phyloP scores from a whole-genome alignment of 2,329 filamentous ascomycete genomes.

The Fusarium tjaetaba region DNA sequence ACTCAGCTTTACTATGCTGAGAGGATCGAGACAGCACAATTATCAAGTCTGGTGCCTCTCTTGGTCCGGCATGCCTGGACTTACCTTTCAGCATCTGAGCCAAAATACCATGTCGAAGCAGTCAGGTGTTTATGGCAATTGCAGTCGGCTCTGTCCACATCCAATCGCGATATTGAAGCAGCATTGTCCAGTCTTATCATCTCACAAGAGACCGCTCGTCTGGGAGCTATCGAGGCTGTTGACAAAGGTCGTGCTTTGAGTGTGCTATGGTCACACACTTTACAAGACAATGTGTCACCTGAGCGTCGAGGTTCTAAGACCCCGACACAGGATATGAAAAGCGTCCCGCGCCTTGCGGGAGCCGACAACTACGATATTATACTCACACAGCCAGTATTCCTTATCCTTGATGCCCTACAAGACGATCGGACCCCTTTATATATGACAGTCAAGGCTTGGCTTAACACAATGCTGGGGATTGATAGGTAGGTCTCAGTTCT shows the following conservation, averaged over 20 bases:
- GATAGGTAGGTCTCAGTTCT: conserved; percentile 62
- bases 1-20: conserved; percentile 65
- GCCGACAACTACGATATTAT: conserved; percentile 75
- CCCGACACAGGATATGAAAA: conserved; percentile 49
- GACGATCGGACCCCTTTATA: conserved; percentile 79
- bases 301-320: conserved; percentile 63
- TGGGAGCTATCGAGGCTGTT: conserved; percentile 51
- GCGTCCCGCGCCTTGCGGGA: conserved; percentile 59
- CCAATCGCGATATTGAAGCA: conserved; percentile 81
- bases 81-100: conserved; percentile 81
- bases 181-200: conserved; percentile 77
- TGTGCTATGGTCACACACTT: conserved; percentile 83
- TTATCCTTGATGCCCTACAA: conserved; percentile 80
- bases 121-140: conserved; percentile 88
- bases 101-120: conserved; percentile 94
- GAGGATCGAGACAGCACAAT: conserved; percentile 61
- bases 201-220: conserved; percentile 50
- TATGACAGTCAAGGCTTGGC: conserved; percentile 82
- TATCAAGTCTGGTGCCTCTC: conserved; percentile 71
- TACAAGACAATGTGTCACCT: conserved; percentile 65
- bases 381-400: conserved; percentile 81
- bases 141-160: conserved; percentile 74
- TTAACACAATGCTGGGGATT: conserved; percentile 72
- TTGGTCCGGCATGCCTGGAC: conserved; percentile 81
- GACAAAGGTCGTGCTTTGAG: conserved; percentile 76